Base-by-base conservation (phyloP, 257 asterid genomes). In the Lantana camara region DNA sequence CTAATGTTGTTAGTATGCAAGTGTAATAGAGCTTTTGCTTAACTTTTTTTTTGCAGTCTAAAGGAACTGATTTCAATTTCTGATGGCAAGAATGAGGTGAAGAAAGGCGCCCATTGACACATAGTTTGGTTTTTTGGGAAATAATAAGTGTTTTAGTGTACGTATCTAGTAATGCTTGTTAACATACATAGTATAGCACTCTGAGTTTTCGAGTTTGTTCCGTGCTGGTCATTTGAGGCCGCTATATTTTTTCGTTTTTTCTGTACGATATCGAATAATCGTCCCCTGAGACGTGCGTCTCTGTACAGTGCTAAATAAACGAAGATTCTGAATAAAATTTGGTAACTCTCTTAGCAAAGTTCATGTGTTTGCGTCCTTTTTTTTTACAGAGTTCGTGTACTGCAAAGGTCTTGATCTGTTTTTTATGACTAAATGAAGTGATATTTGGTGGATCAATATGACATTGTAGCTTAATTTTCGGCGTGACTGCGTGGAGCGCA, bases 1-100 rank as follows among this genome's bases (percentile, higher is more conserved):
- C 17, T 22, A 56, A 16, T 19, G 15, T 54, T 3, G 20, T 41
- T 32, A n/a, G 56, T 52, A 9, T 35, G 40, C 7, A 35, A 24
- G 34, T 38, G 16, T 50, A 38, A 73, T 5, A 0, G 9, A 42
- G 27, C 14, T 16, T 38, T 54, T 35, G 16, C 17, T 23, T 23
- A 10, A 21, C 22, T 38, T n/a, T 5, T 27, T 27, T 27, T 49
- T 72, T 68, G 62, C 76, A 75, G 81, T 60, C 27, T 34, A 8
- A 32, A 42, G 63, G 68, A 64, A 48, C 53, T 42, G 45, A 61
- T 46, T 47, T 49, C 68, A 41, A 64, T 67, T 67, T 65, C 62
- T 7, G 69, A 68, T 29, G 58, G 64, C 67, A 63, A 47, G 60
- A 72, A 42, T 19, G 60, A 55, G 8, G 78, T 27, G 16, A 44